Evolutionary conservation across 2,329 filamentous ascomycete species (phyloP).

Genomic region (Ceratocystis cacaofunesta): DNA sequence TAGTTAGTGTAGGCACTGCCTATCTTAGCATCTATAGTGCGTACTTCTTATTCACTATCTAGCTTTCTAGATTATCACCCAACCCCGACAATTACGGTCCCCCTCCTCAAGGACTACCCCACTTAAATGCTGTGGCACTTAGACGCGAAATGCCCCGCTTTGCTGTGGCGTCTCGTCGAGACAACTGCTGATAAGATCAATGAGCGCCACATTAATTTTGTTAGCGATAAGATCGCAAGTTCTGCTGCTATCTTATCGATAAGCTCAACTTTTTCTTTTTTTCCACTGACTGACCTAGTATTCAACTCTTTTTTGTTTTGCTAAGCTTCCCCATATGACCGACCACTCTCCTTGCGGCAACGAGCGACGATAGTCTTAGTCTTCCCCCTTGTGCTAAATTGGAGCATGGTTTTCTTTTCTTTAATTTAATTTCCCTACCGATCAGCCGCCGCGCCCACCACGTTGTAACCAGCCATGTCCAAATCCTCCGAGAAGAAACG

Average conservation of each 20-base stretch:
- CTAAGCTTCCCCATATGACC: neutral
- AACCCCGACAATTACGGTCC: no score
- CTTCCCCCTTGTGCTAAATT: neutral
- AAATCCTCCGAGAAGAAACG: conserved; percentile 31
- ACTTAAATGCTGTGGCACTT: conserved; percentile 3
- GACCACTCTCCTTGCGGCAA: neutral
- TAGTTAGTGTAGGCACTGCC: neutral
- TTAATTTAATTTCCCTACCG: neutral
- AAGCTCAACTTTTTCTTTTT: conserved; percentile 3
- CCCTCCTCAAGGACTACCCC: no score
- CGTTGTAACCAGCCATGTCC: conserved; percentile 11
- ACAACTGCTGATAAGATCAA: neutral
- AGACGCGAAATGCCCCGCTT: neutral
- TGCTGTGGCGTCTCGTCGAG: neutral
- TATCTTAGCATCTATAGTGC: neutral
- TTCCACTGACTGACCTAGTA: neutral
- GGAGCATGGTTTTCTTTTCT: neutral
- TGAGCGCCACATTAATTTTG: neutral
- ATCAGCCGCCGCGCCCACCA: neutral
- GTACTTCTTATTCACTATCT: neutral
- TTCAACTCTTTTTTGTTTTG: neutral
- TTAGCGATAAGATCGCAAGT: neutral
- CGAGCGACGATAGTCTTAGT: neutral
- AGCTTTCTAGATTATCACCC: neutral
- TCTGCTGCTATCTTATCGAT: conserved; percentile 1